Evolutionary conservation across 2,329 filamentous ascomycete genomes (phyloP).

Genomic region (Pseudogymnoascus sp.): DNA sequence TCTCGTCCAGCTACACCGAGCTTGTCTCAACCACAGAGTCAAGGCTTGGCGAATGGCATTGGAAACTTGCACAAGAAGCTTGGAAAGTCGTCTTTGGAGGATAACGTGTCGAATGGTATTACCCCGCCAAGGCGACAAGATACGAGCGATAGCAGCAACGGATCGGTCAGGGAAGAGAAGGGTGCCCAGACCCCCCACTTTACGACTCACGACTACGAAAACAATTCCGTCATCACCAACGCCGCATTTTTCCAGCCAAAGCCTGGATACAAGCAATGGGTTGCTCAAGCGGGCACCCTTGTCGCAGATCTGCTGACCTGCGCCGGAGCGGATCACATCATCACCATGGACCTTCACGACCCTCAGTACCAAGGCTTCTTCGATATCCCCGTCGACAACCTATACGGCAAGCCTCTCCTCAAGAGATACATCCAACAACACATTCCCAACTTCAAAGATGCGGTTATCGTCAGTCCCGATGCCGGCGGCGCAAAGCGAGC

Average conservation of each 20-base stretch:
- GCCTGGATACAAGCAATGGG: conserved; percentile 96
- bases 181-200: conserved; percentile 30
- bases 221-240: conserved; percentile 42
- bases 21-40: conserved; percentile 61
- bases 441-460: conserved; percentile 70
- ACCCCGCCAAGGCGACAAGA: conserved; percentile 28
- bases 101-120: conserved; percentile 33
- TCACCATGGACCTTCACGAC: conserved; percentile 95
- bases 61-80: conserved; percentile 67
- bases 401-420: conserved; percentile 75
- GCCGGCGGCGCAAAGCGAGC: conserved; percentile 94
- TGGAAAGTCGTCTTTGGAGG: conserved; percentile 58
- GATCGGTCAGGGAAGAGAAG: conserved; percentile 26
- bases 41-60: conserved; percentile 52
- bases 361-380: conserved; percentile 98
- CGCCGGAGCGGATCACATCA: conserved; percentile 91
- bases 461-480: conserved; percentile 92
- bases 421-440: conserved; percentile 69
- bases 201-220: conserved; percentile 60
- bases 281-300: conserved; percentile 90
- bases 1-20: conserved; percentile 82
- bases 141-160: conserved; percentile 35
- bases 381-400: conserved; percentile 95
- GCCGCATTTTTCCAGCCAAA: conserved; percentile 66
- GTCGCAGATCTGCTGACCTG: conserved; percentile 92